A percentile compares a stretch with the other conserved stretches of the same genome.
Evolutionary conservation across 768 basidiomycete species (phyloP).

Genomic region (Phlebiopsis gigantea): DNA sequence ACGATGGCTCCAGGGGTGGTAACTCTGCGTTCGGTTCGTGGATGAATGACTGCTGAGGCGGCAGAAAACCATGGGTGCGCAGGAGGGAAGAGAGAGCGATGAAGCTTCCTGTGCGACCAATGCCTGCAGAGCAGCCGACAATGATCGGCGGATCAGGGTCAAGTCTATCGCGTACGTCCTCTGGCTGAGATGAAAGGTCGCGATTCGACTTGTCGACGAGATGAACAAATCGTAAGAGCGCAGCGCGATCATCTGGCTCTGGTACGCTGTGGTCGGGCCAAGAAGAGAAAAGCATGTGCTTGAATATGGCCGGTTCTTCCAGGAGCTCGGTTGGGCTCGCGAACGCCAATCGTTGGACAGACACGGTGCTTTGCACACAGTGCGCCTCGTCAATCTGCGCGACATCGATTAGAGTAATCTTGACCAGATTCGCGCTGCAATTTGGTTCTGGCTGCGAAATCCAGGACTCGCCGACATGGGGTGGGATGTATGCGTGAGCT

Average conservation of each 20-base stretch:
- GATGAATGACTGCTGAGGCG: slow-evolving; percentile 25
- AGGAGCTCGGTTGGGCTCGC: slow-evolving; percentile 10
- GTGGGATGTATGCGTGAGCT: slow-evolving; percentile 75
- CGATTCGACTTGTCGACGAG: slow-evolving; percentile 64
- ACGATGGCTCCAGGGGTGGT: slow-evolving; percentile 39
- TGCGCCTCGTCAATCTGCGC: slow-evolving; percentile 48
- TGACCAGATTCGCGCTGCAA: slow-evolving; percentile 35
- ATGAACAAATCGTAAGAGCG: slow-evolving; percentile 54
- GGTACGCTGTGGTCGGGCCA: slow-evolving; percentile 92
- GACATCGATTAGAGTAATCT: slow-evolving; percentile 51
- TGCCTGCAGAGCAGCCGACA: slow-evolving; percentile 81
- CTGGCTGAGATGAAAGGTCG: slow-evolving; percentile 30
- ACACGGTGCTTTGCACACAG: slow-evolving; percentile 58
- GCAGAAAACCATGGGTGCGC: slow-evolving; percentile 48
- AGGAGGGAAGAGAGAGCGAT: slow-evolving; percentile 76
- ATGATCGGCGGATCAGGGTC: slow-evolving; percentile 74
- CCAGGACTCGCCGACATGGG: slow-evolving; percentile 43
- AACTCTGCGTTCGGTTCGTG: slow-evolving; percentile 23
- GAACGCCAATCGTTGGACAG: slow-evolving; percentile 36
- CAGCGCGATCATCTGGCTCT: slow-evolving; percentile 47
- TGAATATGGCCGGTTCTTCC: slow-evolving; percentile 44
- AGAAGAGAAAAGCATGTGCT: slow-evolving; percentile 65
- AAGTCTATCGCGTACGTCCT: slow-evolving; percentile 18
- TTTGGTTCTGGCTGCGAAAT: slow-evolving; percentile 43
- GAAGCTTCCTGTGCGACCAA: slow-evolving; percentile 85